Evolutionary conservation across 805 yeast genomes (phyloP), one percentile per base, ranked within the genome.

Genomic region (Candida montana): DNA sequence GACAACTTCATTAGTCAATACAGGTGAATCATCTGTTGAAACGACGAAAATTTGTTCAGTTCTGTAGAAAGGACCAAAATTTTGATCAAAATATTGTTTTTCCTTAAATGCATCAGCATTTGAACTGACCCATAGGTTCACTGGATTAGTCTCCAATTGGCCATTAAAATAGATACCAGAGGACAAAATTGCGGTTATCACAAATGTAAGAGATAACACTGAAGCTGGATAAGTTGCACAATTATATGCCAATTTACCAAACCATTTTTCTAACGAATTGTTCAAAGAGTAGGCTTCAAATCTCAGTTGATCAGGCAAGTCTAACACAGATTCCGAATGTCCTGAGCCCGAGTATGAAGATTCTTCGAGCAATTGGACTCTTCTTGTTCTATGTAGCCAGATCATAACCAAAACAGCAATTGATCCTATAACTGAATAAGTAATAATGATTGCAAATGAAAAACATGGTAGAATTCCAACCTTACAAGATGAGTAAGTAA

Each of bases 31-130:
- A 17, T 77, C 77, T 51, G 81, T 81, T 9, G 47, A 44, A 3
- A 81, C 76, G 7, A 91, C 67, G 49, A 86, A 85, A 0, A 87
- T 64, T 62, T 91, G 98, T 54, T 88, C 91, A 5, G 87, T 77
- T 52, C 97, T 71, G 64, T 83, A 93, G 67, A 93, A 91, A 30
- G 95, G 95, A 1, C 97, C 96, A 62, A 91, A 91, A 46, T 79
- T 76, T 17, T 73, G 71, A 58, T 93, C 96, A 57, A 79, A 91
- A 51, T 68, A 79, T 41, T 69, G 65, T 53, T 81, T 80, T 53
- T 91, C 82, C 32, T 73, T 64, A 40, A 71, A 81, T 11, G 89
- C 88, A 3, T 75, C 78, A 9, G 93, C 83, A 17, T 66, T 55
- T 3, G 90, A 80, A 50, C 93, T 82, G 0, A 93, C 98, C 99